phyloP scores from a whole-genome alignment of 2,329 filamentous ascomycete species.

The Albifimbria verrucaria region DNA sequence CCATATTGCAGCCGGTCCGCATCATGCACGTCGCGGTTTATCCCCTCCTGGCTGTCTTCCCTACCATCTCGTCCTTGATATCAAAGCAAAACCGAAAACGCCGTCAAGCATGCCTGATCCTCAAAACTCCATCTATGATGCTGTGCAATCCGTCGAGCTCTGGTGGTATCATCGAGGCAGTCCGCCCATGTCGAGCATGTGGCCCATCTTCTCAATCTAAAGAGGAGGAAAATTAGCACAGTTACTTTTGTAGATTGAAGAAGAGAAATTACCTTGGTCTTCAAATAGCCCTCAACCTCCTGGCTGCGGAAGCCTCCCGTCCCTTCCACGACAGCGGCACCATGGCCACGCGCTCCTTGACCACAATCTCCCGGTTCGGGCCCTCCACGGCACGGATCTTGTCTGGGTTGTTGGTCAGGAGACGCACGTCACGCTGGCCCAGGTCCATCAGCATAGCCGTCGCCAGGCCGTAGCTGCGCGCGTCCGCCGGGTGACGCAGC shows the following conservation, averaged over 20 bases:
- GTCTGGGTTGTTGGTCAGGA: conserved; percentile 96
- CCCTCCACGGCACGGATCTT: conserved; percentile 95
- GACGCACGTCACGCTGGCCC: conserved; percentile 70
- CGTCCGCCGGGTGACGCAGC: conserved; percentile 88
- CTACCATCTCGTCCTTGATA: background rate
- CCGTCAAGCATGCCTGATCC: background rate
- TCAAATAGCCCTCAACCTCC: conserved; percentile 91
- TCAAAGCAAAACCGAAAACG: background rate
- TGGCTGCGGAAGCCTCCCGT: conserved; percentile 78
- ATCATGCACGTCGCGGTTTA: too few species aligned
- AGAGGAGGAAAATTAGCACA: too few species aligned
- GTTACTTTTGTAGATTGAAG: too few species aligned
- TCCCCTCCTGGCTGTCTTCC: background rate
- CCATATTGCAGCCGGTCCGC: too few species aligned
- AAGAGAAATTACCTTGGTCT: conserved; percentile 72
- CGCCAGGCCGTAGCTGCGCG: conserved; percentile 90
- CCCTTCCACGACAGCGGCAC: conserved; percentile 91
- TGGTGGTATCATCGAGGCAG: conserved; percentile 1
- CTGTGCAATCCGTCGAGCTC: conserved; percentile 3
- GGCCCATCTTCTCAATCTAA: conserved; percentile 84
- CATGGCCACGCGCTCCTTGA: conserved; percentile 91
- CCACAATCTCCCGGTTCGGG: conserved; percentile 79
- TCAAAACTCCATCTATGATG: conserved; percentile 7
- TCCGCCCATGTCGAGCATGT: conserved; percentile 61
- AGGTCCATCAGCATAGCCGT: conserved; percentile 91